Base-by-base conservation (phyloP, 768 basidiomycete genomes). In the Gloeopeniophorella convolvens region DNA sequence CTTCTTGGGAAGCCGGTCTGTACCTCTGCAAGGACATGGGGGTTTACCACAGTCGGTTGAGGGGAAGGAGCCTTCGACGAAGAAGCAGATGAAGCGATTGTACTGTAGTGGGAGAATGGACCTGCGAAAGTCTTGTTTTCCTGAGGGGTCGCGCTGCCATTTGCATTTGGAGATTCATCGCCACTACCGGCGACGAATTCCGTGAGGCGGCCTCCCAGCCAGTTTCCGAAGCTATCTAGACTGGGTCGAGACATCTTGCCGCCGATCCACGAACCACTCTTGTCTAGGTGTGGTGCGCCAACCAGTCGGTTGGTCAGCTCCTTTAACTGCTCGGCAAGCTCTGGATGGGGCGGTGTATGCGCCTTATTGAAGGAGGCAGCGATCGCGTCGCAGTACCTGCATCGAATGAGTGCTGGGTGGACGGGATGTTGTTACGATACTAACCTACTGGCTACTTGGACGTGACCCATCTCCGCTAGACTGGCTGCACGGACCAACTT, bases 321-420 rank as follows among this genome's bases (percentile, higher is more conserved):
- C 65, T 81, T 85, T 41, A 96, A 70, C 59, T 89, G 85, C 36
- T 88, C 82, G 36, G 83, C 60, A 55, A 95, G 75, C 13, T 74
- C 66, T 2, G 76, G 66, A 34, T 78, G 89, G 59, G 80, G 80
- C 67, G 83, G 83, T 0, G 81, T 77, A 20, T 89, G 84, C 31
- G 70, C 68, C 40, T 82, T 78, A 55, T 65, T 73, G 59, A 88
- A 72, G 39, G 79, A 76, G 31, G 78, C 72, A 7, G 83, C 75
- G 55, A 98, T 88, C 8, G 94, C 91, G 48, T 97, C 90, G 62
- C 90, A 94, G 64, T 98, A 99, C 61, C 95, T 97, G 57, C n/a
- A 33, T n/a, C 43, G 4, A 20, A 40, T 56, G 36, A 57, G 32
- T 39, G 16, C 27, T 18, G 18, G 27, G 20, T 16, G 35, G 31